These are phyloP conservation scores for Fusarium anguioides DNA, from an alignment of 2,329 filamentous ascomycete genomes.

Conservation along the genomic window DNA sequence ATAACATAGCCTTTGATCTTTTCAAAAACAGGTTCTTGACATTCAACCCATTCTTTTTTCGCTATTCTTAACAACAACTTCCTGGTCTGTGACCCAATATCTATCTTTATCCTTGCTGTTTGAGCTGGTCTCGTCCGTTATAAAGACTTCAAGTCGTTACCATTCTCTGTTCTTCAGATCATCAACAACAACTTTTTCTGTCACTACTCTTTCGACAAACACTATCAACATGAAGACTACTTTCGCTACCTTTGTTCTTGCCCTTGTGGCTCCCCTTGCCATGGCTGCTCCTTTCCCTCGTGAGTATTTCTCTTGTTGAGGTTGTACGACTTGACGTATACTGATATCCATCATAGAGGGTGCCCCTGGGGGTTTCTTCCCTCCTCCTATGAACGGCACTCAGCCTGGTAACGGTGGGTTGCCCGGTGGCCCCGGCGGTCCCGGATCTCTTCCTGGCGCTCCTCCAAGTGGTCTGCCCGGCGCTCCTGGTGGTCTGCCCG, in stretches of 20 bases:
- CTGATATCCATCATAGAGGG: conserved; percentile 10
- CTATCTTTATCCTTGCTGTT: conserved; percentile 20
- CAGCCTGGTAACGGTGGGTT: neutral
- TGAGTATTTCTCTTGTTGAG: neutral
- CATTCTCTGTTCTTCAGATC: neutral
- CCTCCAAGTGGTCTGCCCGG: too few relatives aligned
- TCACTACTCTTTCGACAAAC: neutral
- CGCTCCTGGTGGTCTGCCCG: too few relatives aligned
- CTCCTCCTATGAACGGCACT: conserved; percentile 19
- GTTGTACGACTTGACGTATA: neutral
- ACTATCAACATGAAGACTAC: conserved; percentile 43
- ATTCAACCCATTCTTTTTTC: conserved; percentile 7
- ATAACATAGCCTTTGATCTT: conserved; percentile 17
- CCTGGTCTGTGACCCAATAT: conserved; percentile 33
- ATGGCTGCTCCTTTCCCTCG: conserved; percentile 31
- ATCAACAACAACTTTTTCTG: conserved; percentile 17
- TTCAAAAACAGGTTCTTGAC: conserved; percentile 12
- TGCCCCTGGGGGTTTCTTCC: conserved; percentile 10
- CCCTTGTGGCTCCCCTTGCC: conserved; percentile 31
- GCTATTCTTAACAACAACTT: conserved; percentile 24
- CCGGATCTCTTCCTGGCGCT: too few relatives aligned
- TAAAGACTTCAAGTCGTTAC: conserved; percentile 14
- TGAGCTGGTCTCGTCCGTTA: conserved; percentile 29
- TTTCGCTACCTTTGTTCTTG: conserved; percentile 33
- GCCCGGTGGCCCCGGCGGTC: neutral